A percentile compares a stretch with the other conserved stretches of the same genome.
These are phyloP conservation scores for Acarospora socialis DNA, from an alignment of 2,329 filamentous ascomycete species.

Conservation along the genomic window DNA sequence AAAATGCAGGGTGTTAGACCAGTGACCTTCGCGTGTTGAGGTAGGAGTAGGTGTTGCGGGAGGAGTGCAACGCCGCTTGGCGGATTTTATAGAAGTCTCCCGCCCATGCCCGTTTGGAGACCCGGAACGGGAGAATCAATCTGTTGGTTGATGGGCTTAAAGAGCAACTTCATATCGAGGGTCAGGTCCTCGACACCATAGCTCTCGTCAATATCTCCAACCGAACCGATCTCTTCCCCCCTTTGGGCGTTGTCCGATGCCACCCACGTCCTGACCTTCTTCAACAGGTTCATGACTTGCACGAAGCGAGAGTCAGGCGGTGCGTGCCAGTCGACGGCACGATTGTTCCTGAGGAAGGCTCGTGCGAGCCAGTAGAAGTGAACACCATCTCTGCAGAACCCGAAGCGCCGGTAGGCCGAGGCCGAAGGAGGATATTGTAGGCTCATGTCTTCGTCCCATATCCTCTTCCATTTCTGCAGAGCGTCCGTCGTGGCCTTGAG, in stretches of 20 bases:
- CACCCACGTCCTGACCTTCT: slow-evolving; percentile 46
- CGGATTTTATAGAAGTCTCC: no score
- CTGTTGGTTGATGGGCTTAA: slow-evolving; percentile 48
- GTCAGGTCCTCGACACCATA: slow-evolving; percentile 51
- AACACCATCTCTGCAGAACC: slow-evolving; percentile 57
- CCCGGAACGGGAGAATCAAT: no score
- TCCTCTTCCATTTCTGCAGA: slow-evolving; percentile 56
- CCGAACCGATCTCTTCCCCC: slow-evolving; percentile 53
- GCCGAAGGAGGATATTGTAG: slow-evolving; percentile 47
- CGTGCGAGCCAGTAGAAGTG: slow-evolving; percentile 62
- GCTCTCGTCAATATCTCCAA: slow-evolving; percentile 53
- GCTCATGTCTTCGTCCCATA: slow-evolving; percentile 57
- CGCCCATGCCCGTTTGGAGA: no score
- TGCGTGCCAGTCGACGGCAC: slow-evolving; percentile 38
- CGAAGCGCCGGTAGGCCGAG: slow-evolving; percentile 44
- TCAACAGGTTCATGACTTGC: slow-evolving; percentile 46
- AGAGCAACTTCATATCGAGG: slow-evolving; percentile 57
- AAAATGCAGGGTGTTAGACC: no score
- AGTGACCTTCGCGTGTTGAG: no score
- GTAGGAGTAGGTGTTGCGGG: no score
- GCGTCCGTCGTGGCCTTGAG: slow-evolving; percentile 36
- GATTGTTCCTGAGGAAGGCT: slow-evolving; percentile 47
- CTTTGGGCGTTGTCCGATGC: slow-evolving; percentile 48
- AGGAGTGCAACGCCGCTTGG: no score
- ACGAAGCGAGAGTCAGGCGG: slow-evolving; percentile 45